Evolutionary conservation across 139 green algal species (phyloP).

Genomic region (Ettlia oleoabundans): DNA sequence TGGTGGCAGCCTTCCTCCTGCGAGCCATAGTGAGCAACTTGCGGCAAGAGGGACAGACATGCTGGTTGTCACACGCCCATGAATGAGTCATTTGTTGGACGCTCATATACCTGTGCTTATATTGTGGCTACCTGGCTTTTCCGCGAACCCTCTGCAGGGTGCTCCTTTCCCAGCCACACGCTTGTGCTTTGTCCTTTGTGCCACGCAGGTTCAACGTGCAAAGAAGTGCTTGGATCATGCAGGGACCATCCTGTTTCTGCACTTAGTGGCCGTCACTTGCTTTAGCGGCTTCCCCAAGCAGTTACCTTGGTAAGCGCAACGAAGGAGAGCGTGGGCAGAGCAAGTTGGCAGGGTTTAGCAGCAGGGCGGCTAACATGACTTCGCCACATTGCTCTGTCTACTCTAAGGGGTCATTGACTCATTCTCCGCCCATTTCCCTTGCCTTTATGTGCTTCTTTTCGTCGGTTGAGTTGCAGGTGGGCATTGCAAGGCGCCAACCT

Average conservation of each 20-base stretch:
- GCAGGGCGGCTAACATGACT: too few species aligned
- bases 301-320: constrained; percentile 68
- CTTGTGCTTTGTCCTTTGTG: background rate
- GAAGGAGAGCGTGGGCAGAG: background rate
- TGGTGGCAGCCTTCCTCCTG: constrained; percentile 53
- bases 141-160: too few species aligned
- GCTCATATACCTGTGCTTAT: too few species aligned
- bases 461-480: constrained; percentile 81
- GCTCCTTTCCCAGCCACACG: too few species aligned
- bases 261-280: constrained; percentile 65
- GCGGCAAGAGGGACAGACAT: too few species aligned
- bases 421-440: background rate
- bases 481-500: constrained; percentile 63
- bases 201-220: constrained; percentile 79
- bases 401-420: too few species aligned
- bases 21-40: constrained; percentile 14
- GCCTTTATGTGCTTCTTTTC: background rate
- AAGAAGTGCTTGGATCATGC: constrained; percentile 98
- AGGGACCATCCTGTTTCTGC: constrained; percentile 84
- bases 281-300: constrained; percentile 71
- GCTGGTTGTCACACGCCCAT: too few species aligned
- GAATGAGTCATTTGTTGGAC: too few species aligned
- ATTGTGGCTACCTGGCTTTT: too few species aligned
- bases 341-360: background rate
- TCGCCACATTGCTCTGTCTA: too few species aligned